Conservation (phyloP, 768 basidiomycete species). For the Amanita thiersii region DNA sequence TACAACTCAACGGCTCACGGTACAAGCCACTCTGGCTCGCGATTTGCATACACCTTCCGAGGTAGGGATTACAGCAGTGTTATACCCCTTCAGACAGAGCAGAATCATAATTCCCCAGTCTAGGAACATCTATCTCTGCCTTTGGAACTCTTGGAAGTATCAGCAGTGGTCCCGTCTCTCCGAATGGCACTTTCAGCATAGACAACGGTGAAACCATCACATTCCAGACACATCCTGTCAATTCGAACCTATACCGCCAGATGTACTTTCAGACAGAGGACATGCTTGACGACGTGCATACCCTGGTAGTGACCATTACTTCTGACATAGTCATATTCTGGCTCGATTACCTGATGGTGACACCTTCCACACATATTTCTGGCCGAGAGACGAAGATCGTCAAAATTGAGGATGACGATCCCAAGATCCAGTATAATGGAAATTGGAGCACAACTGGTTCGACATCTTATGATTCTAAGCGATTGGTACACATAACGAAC, state of each 20-base stretch:
- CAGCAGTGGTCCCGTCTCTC: neutral
- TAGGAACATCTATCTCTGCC: neutral
- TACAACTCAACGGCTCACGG: conserved; percentile 1
- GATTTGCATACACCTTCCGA: neutral
- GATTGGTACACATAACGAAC: neutral
- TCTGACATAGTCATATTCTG: neutral
- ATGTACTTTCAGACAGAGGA: conserved; percentile 1
- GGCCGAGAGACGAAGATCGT: neutral
- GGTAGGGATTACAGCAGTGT: neutral
- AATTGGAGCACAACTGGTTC: neutral
- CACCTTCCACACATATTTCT: neutral
- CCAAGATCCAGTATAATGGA: neutral
- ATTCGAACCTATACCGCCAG: neutral
- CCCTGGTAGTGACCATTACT: neutral
- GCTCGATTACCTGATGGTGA: neutral
- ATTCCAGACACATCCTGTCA: neutral
- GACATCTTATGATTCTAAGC: neutral
- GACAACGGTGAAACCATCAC: neutral
- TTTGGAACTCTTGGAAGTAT: neutral
- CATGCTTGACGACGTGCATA: neutral
- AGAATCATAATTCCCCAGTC: too few relatives aligned
- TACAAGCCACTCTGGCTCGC: neutral
- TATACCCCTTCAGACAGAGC: neutral
- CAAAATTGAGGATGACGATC: neutral
- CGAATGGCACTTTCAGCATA: neutral